Evolutionary conservation across 2,329 filamentous ascomycete species (phyloP).

Genomic region (Ophiostoma australiae): DNA sequence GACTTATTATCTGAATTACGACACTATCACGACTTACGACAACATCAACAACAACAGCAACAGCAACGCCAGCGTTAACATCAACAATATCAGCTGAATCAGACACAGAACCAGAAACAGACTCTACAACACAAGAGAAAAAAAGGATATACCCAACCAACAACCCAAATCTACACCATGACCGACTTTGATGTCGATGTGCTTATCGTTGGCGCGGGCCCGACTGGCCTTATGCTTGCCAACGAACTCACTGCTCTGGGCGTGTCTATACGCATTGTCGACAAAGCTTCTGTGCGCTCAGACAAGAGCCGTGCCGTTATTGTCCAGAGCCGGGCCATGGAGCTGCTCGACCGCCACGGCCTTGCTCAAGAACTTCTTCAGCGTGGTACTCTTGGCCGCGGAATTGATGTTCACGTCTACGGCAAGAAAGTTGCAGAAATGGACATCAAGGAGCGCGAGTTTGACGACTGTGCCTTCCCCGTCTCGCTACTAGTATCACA

Average conservation of each 20-base stretch:
- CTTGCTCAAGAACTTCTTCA: constrained; percentile 35
- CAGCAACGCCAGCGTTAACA: background rate
- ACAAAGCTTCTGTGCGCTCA: constrained; percentile 34
- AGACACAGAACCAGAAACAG: background rate
- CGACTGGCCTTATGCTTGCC: constrained; percentile 42
- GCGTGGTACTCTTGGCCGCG: constrained; percentile 37
- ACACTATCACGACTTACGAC: constrained; percentile 1
- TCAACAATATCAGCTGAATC: background rate
- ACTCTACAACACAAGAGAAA: too few relatives aligned
- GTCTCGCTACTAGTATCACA: constrained; percentile 29
- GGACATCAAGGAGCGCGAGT: constrained; percentile 29
- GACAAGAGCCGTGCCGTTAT: constrained; percentile 41
- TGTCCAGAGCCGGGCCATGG: constrained; percentile 47
- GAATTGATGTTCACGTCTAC: constrained; percentile 38
- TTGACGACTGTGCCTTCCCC: constrained; percentile 28
- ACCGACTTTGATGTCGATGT: constrained; percentile 30
- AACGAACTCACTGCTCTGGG: constrained; percentile 34
- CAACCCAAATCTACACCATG: background rate
- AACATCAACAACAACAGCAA: background rate
- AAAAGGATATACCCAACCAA: background rate
- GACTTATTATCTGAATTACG: constrained; percentile 5
- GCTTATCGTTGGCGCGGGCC: constrained; percentile 44
- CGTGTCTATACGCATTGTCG: constrained; percentile 39
- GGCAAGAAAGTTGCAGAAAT: constrained; percentile 33
- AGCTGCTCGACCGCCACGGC: constrained; percentile 46